phyloP scores from a whole-genome alignment of 768 basidiomycete genomes.

The Royoungia palumana region DNA sequence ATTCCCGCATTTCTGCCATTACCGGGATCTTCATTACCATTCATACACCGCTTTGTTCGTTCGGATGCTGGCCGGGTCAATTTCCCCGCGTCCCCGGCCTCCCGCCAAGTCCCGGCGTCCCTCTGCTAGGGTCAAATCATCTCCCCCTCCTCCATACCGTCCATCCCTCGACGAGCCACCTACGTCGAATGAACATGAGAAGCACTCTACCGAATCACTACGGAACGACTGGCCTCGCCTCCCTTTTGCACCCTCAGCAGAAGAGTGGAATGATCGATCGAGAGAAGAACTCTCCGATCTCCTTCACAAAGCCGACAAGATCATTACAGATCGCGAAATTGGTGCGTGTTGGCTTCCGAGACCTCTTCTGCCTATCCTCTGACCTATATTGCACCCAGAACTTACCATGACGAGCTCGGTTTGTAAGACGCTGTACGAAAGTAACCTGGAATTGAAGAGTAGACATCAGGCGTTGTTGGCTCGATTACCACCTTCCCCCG shows the following conservation, averaged over 20 bases:
- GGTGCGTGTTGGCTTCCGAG: conserved; percentile 43
- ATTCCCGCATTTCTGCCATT: neutral
- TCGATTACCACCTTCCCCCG: conserved; percentile 51
- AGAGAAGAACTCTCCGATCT: conserved; percentile 69
- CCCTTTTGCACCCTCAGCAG: conserved; percentile 30
- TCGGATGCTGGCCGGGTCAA: conserved; percentile 37
- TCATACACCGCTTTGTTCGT: conserved; percentile 28
- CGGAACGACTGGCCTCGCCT: conserved; percentile 10
- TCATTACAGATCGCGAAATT: conserved; percentile 74
- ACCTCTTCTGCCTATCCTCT: conserved; percentile 4
- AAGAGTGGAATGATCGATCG: conserved; percentile 63
- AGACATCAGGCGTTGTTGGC: conserved; percentile 72
- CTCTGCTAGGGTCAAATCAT: conserved; percentile 34
- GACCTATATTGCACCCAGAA: conserved; percentile 39
- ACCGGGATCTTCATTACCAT: conserved; percentile 11
- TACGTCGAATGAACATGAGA: conserved; percentile 30
- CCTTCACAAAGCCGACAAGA: conserved; percentile 65
- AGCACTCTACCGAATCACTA: conserved; percentile 29
- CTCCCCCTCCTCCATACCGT: conserved; percentile 59
- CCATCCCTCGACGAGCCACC: conserved; percentile 34
- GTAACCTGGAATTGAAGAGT: conserved; percentile 62
- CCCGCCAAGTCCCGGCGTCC: conserved; percentile 64
- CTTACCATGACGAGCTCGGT: conserved; percentile 64
- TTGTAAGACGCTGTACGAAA: conserved; percentile 66
- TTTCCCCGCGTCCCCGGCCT: conserved; percentile 61